Evolutionary conservation across 305 asterid genomes (phyloP).

Genomic region (Stenogyne calaminthoides): DNA sequence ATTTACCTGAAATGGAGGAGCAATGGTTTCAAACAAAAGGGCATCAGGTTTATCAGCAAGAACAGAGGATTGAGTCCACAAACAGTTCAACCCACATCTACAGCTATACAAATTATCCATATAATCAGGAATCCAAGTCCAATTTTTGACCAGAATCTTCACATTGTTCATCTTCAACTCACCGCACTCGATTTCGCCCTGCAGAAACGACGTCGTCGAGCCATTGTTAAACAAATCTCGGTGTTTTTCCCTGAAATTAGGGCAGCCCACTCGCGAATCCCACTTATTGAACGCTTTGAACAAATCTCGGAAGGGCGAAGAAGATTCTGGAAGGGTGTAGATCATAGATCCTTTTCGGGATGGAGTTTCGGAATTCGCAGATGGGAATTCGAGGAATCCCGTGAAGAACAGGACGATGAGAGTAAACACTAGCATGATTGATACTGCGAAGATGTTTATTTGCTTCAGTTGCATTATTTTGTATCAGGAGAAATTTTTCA

Average conservation of each 20-base stretch:
- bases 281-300: conserved; percentile 60
- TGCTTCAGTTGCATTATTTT: conserved; percentile 68
- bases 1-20: conserved; percentile 80
- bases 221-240: conserved; percentile 43
- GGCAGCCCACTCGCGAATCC: conserved; percentile 90
- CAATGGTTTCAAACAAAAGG: conserved; percentile 74
- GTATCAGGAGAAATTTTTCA: conserved; percentile 3
- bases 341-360: conserved; percentile 37
- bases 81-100: conserved; percentile 94
- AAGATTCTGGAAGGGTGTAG: conserved; percentile 42
- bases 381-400: conserved; percentile 59
- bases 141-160: conserved; percentile 80
- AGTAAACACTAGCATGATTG: conserved; percentile 59
- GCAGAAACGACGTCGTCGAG: conserved; percentile 59
- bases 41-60: conserved; percentile 98
- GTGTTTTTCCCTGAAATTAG: conserved; percentile 58
- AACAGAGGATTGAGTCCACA: conserved; percentile 90
- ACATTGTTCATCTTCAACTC: conserved; percentile 82
- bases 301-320: conserved; percentile 60
- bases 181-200: conserved; percentile 63
- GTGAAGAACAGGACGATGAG: conserved; percentile 59
- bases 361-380: conserved; percentile 44
- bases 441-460: conserved; percentile 48
- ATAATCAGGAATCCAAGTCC: conserved; percentile 99
- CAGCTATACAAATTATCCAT: conserved; percentile 92